Conservation (phyloP, 2,329 filamentous ascomycete species). For the Fulvia fulva region DNA sequence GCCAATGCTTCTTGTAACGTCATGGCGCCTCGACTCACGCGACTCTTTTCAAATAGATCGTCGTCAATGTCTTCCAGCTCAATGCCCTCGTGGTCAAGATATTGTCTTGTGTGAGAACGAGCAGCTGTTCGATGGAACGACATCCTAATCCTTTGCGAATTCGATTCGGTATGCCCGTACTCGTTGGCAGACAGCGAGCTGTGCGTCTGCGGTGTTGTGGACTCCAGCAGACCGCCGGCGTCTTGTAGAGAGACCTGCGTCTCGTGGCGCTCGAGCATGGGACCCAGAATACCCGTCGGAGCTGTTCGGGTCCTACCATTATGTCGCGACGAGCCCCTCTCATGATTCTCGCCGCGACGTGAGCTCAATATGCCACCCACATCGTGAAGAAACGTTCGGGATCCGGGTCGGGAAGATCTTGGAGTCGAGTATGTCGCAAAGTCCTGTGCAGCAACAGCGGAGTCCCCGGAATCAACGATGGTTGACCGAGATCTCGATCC, state of each 20-base stretch:
- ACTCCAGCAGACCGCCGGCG: constrained; percentile 28
- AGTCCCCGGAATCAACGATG: constrained; percentile 58
- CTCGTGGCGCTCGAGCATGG: constrained; percentile 27
- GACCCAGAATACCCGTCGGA: constrained; percentile 27
- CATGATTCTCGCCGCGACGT: constrained; percentile 7
- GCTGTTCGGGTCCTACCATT: constrained; percentile 11
- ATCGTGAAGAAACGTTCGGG: constrained; percentile 31
- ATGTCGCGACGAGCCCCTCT: constrained; percentile 5
- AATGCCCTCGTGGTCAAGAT: constrained; percentile 10
- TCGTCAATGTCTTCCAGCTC: constrained; percentile 21
- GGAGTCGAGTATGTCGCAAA: constrained; percentile 33
- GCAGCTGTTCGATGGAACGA: not conserved
- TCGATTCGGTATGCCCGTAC: not conserved
- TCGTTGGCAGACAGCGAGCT: not conserved
- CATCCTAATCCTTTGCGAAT: not conserved
- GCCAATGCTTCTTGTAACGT: constrained; percentile 11
- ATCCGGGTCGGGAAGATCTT: constrained; percentile 26
- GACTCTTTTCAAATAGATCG: constrained; percentile 11
- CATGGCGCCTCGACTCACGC: constrained; percentile 9
- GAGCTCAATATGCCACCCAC: constrained; percentile 29
- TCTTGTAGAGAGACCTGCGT: constrained; percentile 31
- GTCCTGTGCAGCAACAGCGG: constrained; percentile 37
- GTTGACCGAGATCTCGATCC: constrained; percentile 39
- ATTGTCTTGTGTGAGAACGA: not conserved
- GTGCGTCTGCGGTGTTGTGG: not conserved